Conservation (phyloP, 2,329 filamentous ascomycete genomes). For the Fusarium coffeatum region DNA sequence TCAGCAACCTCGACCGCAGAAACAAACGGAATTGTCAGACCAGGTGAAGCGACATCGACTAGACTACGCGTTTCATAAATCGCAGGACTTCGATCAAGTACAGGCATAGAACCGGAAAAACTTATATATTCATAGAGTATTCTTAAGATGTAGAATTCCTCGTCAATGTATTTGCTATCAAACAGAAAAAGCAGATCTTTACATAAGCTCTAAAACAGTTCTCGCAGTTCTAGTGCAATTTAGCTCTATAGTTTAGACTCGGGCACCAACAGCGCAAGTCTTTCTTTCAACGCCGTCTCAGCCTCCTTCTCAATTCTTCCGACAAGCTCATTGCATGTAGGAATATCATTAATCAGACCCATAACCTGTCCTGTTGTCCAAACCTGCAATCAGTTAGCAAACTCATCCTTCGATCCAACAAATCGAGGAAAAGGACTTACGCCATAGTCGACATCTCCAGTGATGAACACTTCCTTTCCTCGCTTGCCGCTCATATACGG, state of each 20-base stretch:
- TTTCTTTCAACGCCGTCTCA: slow-evolving; percentile 71
- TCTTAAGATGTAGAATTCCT: slow-evolving; percentile 6
- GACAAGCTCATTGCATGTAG: slow-evolving; percentile 76
- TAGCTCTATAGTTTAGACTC: slow-evolving; percentile 67
- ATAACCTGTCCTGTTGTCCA: slow-evolving; percentile 99
- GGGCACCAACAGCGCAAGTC: slow-evolving; percentile 65
- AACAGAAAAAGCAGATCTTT: background rate
- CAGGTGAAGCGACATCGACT: slow-evolving; percentile 34
- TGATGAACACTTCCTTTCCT: slow-evolving; percentile 90
- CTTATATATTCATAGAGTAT: slow-evolving; percentile 11
- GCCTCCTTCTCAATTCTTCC: slow-evolving; percentile 82
- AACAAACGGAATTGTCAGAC: slow-evolving; percentile 7
- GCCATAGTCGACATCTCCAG: slow-evolving; percentile 89
- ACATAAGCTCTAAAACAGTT: slow-evolving; percentile 22
- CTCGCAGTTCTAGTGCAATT: slow-evolving; percentile 13
- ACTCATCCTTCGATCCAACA: background rate
- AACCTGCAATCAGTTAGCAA: slow-evolving; percentile 65
- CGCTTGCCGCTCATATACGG: slow-evolving; percentile 90
- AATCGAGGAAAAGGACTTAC: slow-evolving; percentile 63
- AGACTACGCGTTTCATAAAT: slow-evolving; percentile 39
- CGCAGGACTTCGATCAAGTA: slow-evolving; percentile 27
- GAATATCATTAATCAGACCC: slow-evolving; percentile 85
- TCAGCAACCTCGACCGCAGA: slow-evolving; percentile 25
- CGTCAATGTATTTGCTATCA: slow-evolving; percentile 12
- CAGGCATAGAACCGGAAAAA: background rate